Percentiles rank a stretch among this genome's conserved stretches.
Conservation (phyloP, 73 alveolate genomes). For the Stentor coeruleus region DNA sequence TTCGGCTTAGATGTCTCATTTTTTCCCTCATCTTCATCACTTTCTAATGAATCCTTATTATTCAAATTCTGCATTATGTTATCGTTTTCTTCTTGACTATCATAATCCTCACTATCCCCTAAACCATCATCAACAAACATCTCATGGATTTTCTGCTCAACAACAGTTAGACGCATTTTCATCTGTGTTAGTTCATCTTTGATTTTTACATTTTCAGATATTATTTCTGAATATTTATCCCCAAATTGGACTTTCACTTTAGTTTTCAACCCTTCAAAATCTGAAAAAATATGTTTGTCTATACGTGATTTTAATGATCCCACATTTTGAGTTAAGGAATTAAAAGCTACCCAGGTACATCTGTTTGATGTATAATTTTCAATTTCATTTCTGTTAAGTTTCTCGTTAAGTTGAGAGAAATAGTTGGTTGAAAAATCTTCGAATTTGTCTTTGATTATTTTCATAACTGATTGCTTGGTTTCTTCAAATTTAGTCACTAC, state of each 20-base stretch:
- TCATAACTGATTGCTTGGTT: neutral
- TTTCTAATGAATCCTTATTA: neutral
- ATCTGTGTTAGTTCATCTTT: neutral
- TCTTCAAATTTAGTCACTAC: neutral
- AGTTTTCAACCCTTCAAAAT: constrained; percentile 5
- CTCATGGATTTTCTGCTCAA: neutral
- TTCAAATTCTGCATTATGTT: neutral
- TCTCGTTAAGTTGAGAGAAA: neutral
- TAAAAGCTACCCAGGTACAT: neutral
- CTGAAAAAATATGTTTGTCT: constrained; percentile 19
- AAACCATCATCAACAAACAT: neutral
- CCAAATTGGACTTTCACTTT: constrained; percentile 8
- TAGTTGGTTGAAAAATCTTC: neutral
- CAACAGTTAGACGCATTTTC: neutral
- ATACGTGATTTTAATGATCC: neutral
- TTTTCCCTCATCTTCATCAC: neutral
- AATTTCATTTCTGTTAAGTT: neutral
- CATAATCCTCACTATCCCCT: constrained; percentile 13
- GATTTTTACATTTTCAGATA: neutral
- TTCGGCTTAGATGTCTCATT: neutral
- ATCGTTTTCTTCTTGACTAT: constrained; percentile 15
- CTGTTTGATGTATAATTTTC: neutral
- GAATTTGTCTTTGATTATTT: neutral
- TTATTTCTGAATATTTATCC: neutral
- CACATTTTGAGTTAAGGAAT: neutral